Percentiles rank a stretch among this genome's conserved stretches.
Evolutionary conservation across 2,329 filamentous ascomycete species (phyloP).

Genomic region (Aspergillus proliferans): DNA sequence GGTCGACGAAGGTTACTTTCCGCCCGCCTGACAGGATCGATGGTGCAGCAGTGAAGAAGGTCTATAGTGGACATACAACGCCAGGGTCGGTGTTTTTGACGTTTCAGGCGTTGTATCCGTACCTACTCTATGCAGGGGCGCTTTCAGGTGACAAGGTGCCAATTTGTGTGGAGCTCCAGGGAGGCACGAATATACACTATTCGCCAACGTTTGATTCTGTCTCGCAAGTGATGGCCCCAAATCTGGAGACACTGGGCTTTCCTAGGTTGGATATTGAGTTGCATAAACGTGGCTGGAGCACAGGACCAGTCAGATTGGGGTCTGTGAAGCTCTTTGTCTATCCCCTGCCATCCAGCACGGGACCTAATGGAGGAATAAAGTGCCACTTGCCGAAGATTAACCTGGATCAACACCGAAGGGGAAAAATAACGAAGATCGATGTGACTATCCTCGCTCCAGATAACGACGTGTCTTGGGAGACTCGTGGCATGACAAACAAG

Average conservation of each 20-base stretch:
- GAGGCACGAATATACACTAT: no score
- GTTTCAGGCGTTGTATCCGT: no score
- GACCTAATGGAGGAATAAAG: background rate
- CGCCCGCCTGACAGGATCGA: conserved; percentile 11
- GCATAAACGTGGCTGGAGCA: conserved; percentile 47
- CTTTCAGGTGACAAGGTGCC: no score
- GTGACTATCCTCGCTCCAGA: conserved; percentile 37
- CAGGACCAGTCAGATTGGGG: conserved; percentile 42
- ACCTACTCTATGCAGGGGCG: no score
- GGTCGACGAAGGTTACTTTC: conserved; percentile 31
- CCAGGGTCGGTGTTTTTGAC: no score
- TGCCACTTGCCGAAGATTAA: conserved; percentile 27
- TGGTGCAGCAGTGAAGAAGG: conserved; percentile 16
- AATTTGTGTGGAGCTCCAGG: no score
- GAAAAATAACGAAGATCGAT: conserved; percentile 29
- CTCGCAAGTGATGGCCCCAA: no score
- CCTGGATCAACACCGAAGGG: conserved; percentile 22
- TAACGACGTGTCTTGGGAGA: background rate
- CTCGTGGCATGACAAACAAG: background rate
- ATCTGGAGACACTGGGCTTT: no score
- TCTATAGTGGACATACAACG: conserved; percentile 23
- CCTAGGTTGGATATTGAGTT: no score
- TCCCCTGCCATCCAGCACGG: conserved; percentile 24
- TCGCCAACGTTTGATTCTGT: no score
- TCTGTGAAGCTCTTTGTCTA: conserved; percentile 45